Base-by-base conservation (phyloP, 2,329 filamentous ascomycete species). In the Lachnellula occidentalis region DNA sequence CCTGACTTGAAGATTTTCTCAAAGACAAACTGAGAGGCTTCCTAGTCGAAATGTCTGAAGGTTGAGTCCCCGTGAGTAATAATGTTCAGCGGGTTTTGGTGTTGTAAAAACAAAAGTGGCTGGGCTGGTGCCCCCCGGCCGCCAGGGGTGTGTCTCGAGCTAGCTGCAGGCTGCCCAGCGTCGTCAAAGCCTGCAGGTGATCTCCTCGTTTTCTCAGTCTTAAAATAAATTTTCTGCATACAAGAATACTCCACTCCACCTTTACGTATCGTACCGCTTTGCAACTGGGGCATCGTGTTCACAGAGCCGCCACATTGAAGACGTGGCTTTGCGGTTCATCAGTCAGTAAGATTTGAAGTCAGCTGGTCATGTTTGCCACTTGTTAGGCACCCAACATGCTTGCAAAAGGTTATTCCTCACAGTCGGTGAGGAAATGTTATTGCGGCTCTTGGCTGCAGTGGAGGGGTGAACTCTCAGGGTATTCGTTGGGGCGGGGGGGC, bases 361-460 rank as follows among this genome's bases (percentile, higher is more conserved):
- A 48, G 45, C 45, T 48, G 45, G 22, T 48, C 45, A 3, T n/a
- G 34, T 49, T 49, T 50, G 48, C 37, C 48, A 27, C 48, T 11
- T 37, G 43, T 19, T 50, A 50, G 48, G 48, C 48, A 50, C 22
- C 42, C 15, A 15, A 14, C 11, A 27, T 3, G 5, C 14, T 11
- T 14, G 19, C 21, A 34, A 42, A 15, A 15, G 27, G 19, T 49
- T 49, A 49, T 34, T 49, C 47, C 39, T 43, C 36, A 31, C 37
- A 50, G 31, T 42, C 48, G 48, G 48, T 50, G 48, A 50, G n/a
- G 36, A 50, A 14, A 34, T 36, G 15, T 21, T 41, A 22, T 41
- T 50, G 48, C 41, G 48, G 48, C 48, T 50, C 48, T 50, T 41
- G n/a, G 50, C 47, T n/a, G 46, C 51, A 19, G 14, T 42, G 55